These are phyloP conservation scores for Phytophthora fragariae DNA, from an alignment of 352 stramenopile species.

Conservation along the genomic window DNA sequence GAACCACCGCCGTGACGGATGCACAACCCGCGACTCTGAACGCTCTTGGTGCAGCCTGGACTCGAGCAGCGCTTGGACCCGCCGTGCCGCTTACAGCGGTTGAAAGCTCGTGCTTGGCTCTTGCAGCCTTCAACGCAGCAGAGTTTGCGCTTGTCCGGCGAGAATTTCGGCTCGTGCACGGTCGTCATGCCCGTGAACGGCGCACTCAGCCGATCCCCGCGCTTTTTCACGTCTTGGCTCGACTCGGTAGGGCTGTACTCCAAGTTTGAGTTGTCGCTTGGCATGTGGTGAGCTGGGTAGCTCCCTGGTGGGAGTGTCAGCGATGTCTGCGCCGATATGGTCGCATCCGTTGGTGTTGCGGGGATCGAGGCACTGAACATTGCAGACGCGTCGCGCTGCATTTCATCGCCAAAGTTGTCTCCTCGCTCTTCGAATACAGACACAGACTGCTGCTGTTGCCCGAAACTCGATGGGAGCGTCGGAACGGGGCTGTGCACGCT, in stretches of 20 bases:
- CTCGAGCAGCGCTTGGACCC: conserved; percentile 85
- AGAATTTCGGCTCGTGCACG: conserved; percentile 56
- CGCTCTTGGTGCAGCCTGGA: conserved; percentile 79
- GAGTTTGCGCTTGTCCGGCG: conserved; percentile 74
- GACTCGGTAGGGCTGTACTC: background rate
- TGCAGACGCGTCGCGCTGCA: background rate
- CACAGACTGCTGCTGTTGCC: conserved; percentile 20
- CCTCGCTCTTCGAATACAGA: conserved; percentile 19
- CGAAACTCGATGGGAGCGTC: conserved; percentile 31
- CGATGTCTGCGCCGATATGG: conserved; percentile 1
- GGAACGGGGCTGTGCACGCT: conserved; percentile 20
- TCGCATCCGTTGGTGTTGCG: background rate
- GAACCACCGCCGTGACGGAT: conserved; percentile 81
- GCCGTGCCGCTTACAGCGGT: conserved; percentile 86
- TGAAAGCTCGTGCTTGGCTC: conserved; percentile 84
- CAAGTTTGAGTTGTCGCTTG: background rate
- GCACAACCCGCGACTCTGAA: conserved; percentile 74
- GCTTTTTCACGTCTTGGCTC: conserved; percentile 9
- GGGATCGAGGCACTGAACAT: conserved; percentile 15
- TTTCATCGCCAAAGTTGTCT: conserved; percentile 12
- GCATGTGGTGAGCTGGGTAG: conserved; percentile 5
- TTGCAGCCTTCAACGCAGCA: conserved; percentile 80
- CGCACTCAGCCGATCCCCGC: conserved; percentile 18
- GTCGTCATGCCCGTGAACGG: conserved; percentile 34
- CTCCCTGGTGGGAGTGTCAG: conserved; percentile 9